Base-by-base conservation (phyloP, 495 filamentous ascomycete genomes). In the Tuber umbilicatum region DNA sequence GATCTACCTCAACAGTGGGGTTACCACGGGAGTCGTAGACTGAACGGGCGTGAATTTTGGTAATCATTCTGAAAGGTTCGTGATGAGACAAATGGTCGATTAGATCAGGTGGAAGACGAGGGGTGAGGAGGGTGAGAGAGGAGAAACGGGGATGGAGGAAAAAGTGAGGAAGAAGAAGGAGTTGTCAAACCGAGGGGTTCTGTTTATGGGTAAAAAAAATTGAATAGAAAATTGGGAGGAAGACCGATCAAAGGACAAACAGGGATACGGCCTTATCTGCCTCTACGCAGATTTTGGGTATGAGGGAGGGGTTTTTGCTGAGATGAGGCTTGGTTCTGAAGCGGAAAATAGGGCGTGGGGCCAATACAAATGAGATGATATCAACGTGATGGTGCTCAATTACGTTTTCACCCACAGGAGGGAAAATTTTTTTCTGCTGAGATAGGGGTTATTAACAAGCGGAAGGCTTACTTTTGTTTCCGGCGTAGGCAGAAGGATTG, bases 11-110 rank as follows among this genome's bases (percentile, higher is more conserved):
- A n/a, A 85, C 81, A 40, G 81, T 82, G 70, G 81, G 81, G 76
- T 82, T 82, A 84, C 95, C 96, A 84, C 96, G 96, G 84, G 95
- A 98, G 90, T 99, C 96, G 89, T 99, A 99, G 87, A 99, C 93
- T 79, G 90, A 93, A 83, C 96, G 94, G 83, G 95, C 96, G 90
- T 98, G 94, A 85, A 99, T 92, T 89, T 97, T 97, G 84, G 91
- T 89, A 88, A 99, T 98, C 83, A 91, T 87, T 96, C 98, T 99
- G 74, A 81, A 93, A 84, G 40, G 55, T 37, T 70, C 19, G 69
- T 73, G 10, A 38, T 67, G 10, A 35, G 19, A 64, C 0, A 64
- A 16, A 64, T 64, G 31, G 27, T 64, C 27, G 14, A 17, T 14
- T 64, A 12, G 27, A 64, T 64, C 55, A 16, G 55, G 19, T 35